Evolutionary conservation across 1,284 basidiomycete genomes (phyloP), one percentile per base, ranked within the genome.

Genomic region (Bjerkandera adusta): DNA sequence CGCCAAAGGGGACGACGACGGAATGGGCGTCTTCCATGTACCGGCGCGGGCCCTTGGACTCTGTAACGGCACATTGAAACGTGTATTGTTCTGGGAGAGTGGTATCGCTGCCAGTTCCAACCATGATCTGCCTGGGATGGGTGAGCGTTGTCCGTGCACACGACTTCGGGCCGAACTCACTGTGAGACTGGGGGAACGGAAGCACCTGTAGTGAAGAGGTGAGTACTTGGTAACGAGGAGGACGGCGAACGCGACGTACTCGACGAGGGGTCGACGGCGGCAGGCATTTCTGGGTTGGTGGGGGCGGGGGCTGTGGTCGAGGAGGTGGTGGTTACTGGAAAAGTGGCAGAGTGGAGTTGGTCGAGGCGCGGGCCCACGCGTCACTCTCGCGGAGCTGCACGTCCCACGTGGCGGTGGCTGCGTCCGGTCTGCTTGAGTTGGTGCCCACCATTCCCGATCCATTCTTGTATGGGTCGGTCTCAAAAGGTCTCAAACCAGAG

Each of bases 1-100:
- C 82, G 21, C 85, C 93, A 66, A 92, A 99, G 63, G 97, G 93
- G 55, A 95, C 89, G 45, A 98, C 81, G 61, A 97, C 97, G 25
- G 92, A 92, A 66, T 99, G 95, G 1, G 95, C 83, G 65, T 99
- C 97, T 67, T 99, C 97, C 97, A 99, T 99, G 27, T 88, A 92
- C 52, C 96, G 76, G 50, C 97, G 76, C 55, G 90, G 83, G 44
- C 94, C 91, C 66, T 88, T 92, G 69, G 97, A 93, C 58, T 97
- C 92, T 36, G 86, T 85, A 16, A 99, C 82, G 16, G 96, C 97
- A 37, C 98, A 83, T 54, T 86, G 86, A 60, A 83, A 88, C 10
- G 79, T 76, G 6, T 75, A 65, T 50, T 81, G 77, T 51, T 81
- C 70, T 42, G 66, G 62, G 53, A 58, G 34, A 50, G 36, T 8